Percentiles rank a stretch among this genome's conserved stretches.
Evolutionary conservation across 345 rosid species (phyloP).

Genomic region (Corchorus olitorius): DNA sequence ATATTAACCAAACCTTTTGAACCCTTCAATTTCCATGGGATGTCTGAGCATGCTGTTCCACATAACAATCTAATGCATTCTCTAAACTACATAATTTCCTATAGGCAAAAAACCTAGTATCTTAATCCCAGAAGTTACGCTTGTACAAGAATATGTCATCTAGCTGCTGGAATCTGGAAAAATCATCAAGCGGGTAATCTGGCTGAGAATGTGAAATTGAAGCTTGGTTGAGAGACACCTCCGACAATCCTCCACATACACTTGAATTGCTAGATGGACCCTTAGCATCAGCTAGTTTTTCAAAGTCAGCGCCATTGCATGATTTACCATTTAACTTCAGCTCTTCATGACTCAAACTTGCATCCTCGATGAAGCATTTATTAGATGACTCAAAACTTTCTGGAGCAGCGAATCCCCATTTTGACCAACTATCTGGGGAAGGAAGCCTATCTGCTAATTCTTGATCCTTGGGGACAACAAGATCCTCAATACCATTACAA

Average conservation of each 20-base stretch:
- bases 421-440: slow-evolving; percentile 52
- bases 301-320: slow-evolving; percentile 23
- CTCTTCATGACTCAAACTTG: slow-evolving; percentile 14
- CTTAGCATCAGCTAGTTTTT: slow-evolving; percentile 21
- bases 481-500: slow-evolving; percentile 37
- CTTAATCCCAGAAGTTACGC: slow-evolving; percentile 45
- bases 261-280: slow-evolving; percentile 29
- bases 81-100: slow-evolving; percentile 32
- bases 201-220: slow-evolving; percentile 17
- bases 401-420: slow-evolving; percentile 39
- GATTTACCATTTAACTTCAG: slow-evolving; percentile 26
- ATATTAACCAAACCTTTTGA: slow-evolving; percentile 17
- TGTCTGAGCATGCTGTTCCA: slow-evolving; percentile 31
- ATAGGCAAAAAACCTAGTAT: slow-evolving; percentile 37
- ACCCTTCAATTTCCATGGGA: slow-evolving; percentile 42
- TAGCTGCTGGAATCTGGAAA: slow-evolving; percentile 51
- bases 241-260: slow-evolving; percentile 29
- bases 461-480: slow-evolving; percentile 47
- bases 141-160: slow-evolving; percentile 81
- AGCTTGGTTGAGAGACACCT: slow-evolving; percentile 26
- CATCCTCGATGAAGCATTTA: slow-evolving; percentile 22
- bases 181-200: slow-evolving; percentile 44
- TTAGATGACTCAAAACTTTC: slow-evolving; percentile 28
- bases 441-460: slow-evolving; percentile 46
- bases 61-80: slow-evolving; percentile 28